These are phyloP conservation scores for Clarireedia hainanense DNA, from an alignment of 2,329 filamentous ascomycete species.

Conservation along the genomic window DNA sequence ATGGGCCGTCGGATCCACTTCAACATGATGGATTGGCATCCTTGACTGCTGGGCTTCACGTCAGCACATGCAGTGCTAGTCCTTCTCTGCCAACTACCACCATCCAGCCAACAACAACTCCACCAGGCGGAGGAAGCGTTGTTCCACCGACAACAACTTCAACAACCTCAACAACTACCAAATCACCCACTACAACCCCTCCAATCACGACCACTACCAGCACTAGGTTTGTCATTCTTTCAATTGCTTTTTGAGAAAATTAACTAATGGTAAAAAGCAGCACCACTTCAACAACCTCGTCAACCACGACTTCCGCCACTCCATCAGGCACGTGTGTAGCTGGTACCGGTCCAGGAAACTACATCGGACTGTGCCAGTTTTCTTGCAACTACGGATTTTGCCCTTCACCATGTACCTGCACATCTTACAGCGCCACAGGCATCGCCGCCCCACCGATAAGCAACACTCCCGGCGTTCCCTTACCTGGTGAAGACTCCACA, in stretches of 20 bases:
- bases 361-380: constrained; percentile 31
- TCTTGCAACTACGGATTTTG: constrained; percentile 20
- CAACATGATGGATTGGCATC: constrained; percentile 23
- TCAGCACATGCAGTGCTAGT: constrained; percentile 26
- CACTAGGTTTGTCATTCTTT: background rate
- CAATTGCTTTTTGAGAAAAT: background rate
- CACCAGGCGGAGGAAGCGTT: constrained; percentile 4
- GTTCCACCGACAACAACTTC: constrained; percentile 7
- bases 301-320: constrained; percentile 1
- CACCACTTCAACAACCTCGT: constrained; percentile 2
- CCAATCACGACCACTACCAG: constrained; percentile 1
- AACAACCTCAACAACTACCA: constrained; percentile 11
- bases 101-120: constrained; percentile 12
- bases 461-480: background rate
- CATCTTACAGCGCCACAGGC: background rate
- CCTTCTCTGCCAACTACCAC: constrained; percentile 29
- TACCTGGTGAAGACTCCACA: background rate
- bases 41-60: constrained; percentile 27
- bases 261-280: background rate
- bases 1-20: constrained; percentile 21
- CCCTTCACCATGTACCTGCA: constrained; percentile 11
- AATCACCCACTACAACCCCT: background rate
- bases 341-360: constrained; percentile 29
- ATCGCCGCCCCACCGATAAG: background rate
- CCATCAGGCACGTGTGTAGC: constrained; percentile 10